Conservation (phyloP, 495 filamentous ascomycete genomes). For the Glutinoglossum americanum region DNA sequence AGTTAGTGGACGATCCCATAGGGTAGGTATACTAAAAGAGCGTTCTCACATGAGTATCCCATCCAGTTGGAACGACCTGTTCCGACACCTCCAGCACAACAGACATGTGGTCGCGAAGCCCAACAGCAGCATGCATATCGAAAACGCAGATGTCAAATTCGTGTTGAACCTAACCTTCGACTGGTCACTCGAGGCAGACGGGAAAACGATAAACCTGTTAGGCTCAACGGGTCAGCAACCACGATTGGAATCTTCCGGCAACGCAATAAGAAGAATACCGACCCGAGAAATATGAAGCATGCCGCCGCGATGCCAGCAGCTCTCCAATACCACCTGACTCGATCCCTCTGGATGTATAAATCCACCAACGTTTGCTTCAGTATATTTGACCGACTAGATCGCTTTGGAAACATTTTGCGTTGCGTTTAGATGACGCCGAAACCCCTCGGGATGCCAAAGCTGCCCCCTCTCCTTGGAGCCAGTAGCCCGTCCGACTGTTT, state of each 20-base stretch:
- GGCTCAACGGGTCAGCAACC: not conserved
- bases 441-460: not conserved
- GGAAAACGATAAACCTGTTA: not conserved
- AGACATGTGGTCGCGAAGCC: not conserved
- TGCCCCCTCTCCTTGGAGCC: not conserved
- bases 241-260: not conserved
- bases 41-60: not conserved
- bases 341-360: not conserved
- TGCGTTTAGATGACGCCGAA: not conserved
- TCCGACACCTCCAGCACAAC: not conserved
- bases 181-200: not conserved
- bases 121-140: not conserved
- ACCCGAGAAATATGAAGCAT: not conserved
- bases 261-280: not conserved
- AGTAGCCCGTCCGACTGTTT: not conserved
- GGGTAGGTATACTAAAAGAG: not conserved
- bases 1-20: not conserved
- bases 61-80: not conserved
- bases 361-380: not conserved
- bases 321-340: not conserved
- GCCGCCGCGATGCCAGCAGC: not conserved
- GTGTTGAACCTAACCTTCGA: not conserved
- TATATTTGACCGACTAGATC: not conserved
- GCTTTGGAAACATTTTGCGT: not conserved
- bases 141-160: not conserved